These are phyloP conservation scores for Tetratostichococcus sp. DNA, from an alignment of 139 green algal genomes.

Conservation along the genomic window DNA sequence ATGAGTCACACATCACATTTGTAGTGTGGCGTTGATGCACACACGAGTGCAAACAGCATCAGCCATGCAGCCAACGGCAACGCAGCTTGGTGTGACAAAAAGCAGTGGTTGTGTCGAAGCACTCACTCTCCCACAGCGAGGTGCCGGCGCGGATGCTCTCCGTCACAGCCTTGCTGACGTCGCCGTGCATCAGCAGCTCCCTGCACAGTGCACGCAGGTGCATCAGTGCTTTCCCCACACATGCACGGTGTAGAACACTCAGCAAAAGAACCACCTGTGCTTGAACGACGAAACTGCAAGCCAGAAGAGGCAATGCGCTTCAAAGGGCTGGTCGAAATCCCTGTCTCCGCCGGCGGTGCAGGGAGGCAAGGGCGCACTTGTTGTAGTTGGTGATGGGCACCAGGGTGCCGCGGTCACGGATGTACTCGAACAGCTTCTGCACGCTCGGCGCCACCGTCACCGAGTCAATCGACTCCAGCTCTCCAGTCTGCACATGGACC, in stretches of 20 bases:
- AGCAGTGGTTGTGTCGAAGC: neutral
- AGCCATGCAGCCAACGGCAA: no score
- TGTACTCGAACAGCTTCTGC: conserved; percentile 51
- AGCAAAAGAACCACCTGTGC: no score
- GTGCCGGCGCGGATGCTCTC: conserved; percentile 27
- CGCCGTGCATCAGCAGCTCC: conserved; percentile 27
- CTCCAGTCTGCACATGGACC: conserved; percentile 13
- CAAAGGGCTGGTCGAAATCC: no score
- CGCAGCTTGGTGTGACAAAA: no score
- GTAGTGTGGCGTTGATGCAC: no score
- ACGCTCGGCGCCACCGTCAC: conserved; percentile 27
- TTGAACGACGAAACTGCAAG: no score
- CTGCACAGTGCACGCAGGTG: conserved; percentile 1
- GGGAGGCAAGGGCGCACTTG: no score
- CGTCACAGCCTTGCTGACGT: conserved; percentile 34
- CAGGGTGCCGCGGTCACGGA: conserved; percentile 37
- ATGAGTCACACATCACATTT: neutral
- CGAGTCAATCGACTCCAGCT: conserved; percentile 28
- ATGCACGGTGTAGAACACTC: no score
- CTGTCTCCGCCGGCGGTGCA: no score
- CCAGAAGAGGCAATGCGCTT: no score
- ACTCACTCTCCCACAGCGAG: neutral
- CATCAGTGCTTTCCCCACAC: no score
- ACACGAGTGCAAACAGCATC: no score
- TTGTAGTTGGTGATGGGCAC: conserved; percentile 34